These are phyloP conservation scores for Kazachstania sp. DNA, from an alignment of 1,139 yeast genomes.

Conservation along the genomic window DNA sequence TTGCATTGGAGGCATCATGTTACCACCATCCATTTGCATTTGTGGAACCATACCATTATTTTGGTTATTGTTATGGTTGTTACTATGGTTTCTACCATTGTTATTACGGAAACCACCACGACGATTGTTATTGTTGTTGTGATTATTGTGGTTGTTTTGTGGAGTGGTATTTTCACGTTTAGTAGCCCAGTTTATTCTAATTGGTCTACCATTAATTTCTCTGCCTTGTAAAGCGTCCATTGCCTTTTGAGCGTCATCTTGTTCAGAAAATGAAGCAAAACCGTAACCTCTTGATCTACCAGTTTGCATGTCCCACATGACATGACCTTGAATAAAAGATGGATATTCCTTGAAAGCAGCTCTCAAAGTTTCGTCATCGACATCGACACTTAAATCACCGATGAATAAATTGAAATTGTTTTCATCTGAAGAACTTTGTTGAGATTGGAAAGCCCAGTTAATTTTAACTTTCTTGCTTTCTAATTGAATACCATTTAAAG, in stretches of 20 bases:
- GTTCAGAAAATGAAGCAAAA: conserved; percentile 68
- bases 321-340: conserved; percentile 74
- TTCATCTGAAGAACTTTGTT: conserved; percentile 44
- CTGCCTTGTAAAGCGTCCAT: conserved; percentile 69
- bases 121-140: conserved; percentile 18
- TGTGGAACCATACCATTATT: conserved; percentile 12
- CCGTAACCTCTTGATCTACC: conserved; percentile 90
- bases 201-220: conserved; percentile 61
- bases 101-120: conserved; percentile 23
- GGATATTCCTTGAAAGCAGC: conserved; percentile 52
- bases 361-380: conserved; percentile 65
- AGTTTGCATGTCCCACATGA: conserved; percentile 97
- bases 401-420: conserved; percentile 69
- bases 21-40: conserved; percentile 17
- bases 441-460: conserved; percentile 80
- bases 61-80: conserved; percentile 3
- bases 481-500: conserved; percentile 48
- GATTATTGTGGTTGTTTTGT: conserved; percentile 14
- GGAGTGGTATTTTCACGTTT: conserved; percentile 43
- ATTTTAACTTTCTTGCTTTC: conserved; percentile 51
- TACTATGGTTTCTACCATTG: conserved; percentile 7
- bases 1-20: conserved; percentile 13
- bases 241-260: conserved; percentile 67
- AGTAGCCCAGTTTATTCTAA: conserved; percentile 85
- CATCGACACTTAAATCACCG: conserved; percentile 78